Conservation (phyloP, 2,329 filamentous ascomycete species). For the Scedosporium boydii region DNA sequence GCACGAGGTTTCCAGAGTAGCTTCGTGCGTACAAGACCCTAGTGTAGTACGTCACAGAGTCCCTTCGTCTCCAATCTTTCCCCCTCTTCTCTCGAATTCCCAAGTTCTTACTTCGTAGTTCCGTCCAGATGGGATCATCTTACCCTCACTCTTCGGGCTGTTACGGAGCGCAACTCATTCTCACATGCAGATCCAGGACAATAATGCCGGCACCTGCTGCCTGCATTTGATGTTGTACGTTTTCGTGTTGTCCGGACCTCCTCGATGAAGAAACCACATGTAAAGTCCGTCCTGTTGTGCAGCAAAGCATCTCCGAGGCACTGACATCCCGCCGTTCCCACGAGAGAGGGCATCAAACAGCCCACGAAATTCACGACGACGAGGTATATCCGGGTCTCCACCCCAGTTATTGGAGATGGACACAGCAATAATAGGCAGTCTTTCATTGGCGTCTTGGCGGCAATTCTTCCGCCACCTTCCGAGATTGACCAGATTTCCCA, state of each 20-base stretch:
- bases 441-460: neutral
- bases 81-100: too few species aligned
- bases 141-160: neutral
- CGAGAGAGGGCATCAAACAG: neutral
- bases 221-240: neutral
- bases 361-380: neutral
- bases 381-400: neutral
- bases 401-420: neutral
- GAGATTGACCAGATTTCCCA: neutral
- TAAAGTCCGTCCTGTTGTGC: neutral
- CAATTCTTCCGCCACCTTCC: neutral
- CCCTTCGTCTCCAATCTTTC: neutral
- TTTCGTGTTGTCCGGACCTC: neutral
- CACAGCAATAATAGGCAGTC: neutral
- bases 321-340: neutral
- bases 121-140: neutral
- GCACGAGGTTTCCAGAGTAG: neutral
- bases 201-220: neutral
- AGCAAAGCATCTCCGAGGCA: neutral
- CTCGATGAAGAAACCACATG: neutral
- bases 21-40: neutral
- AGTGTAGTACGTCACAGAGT: neutral
- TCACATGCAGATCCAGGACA: neutral
- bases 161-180: neutral
- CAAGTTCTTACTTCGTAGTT: too few species aligned